Evolutionary conservation across 179 eudicot species (phyloP).

Genomic region (Pouteria campechiana): DNA sequence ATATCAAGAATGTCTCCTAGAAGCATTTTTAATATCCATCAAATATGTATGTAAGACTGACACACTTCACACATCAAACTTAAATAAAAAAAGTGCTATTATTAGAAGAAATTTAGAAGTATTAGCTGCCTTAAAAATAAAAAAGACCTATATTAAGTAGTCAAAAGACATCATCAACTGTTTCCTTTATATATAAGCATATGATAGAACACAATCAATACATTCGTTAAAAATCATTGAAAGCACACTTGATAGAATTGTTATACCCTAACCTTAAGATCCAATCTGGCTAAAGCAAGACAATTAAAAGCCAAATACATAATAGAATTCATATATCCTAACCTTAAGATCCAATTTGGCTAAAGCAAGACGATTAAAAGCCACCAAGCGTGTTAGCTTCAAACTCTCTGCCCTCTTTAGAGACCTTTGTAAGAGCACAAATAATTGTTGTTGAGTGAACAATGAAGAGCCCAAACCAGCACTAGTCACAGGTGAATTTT

Average conservation of each 20-base stretch:
- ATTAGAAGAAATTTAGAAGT: too few relatives aligned
- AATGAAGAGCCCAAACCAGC: constrained; percentile 50
- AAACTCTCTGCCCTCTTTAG: constrained; percentile 72
- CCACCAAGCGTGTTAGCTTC: constrained; percentile 59
- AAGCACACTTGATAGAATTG: not conserved
- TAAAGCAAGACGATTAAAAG: constrained; percentile 75
- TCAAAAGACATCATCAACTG: too few relatives aligned
- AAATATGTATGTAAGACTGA: too few relatives aligned
- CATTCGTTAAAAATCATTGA: too few relatives aligned
- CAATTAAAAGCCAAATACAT: constrained; percentile 21
- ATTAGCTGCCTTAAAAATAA: too few relatives aligned
- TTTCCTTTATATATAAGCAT: too few relatives aligned
- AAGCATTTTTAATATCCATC: too few relatives aligned
- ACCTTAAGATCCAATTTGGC: constrained; percentile 85
- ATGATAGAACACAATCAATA: too few relatives aligned
- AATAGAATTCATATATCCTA: constrained; percentile 5
- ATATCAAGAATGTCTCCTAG: too few relatives aligned
- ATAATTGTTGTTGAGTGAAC: constrained; percentile 77
- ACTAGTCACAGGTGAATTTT: constrained; percentile 55
- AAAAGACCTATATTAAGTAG: too few relatives aligned
- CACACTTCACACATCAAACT: too few relatives aligned
- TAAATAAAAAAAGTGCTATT: too few relatives aligned
- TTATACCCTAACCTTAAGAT: constrained; percentile 45
- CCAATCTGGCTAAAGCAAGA: constrained; percentile 81
- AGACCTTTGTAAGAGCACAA: constrained; percentile 70